Conservation (phyloP, 139 green algal genomes). For the Chlamydomonas incerta region DNA sequence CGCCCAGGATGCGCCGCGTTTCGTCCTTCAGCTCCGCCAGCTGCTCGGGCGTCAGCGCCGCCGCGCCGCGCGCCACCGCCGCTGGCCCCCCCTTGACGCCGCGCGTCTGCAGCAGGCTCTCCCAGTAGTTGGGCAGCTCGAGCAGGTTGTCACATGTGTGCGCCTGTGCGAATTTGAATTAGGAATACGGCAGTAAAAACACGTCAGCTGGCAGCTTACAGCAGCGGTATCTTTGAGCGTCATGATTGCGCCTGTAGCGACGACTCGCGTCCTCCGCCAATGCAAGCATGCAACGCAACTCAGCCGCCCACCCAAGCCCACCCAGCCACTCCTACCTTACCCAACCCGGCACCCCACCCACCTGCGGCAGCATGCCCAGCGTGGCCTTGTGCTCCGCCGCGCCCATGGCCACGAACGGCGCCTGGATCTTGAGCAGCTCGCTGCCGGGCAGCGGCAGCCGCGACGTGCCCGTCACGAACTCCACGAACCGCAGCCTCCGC, state of each 20-base stretch:
- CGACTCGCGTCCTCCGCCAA: too few species aligned
- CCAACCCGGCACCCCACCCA: neutral
- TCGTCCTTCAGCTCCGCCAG: constrained; percentile 24
- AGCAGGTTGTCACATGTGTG: constrained; percentile 76
- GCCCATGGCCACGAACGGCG: constrained; percentile 67
- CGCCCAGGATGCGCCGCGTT: constrained; percentile 40
- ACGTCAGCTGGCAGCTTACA: too few species aligned
- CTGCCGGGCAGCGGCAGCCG: constrained; percentile 61
- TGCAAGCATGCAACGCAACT: too few species aligned
- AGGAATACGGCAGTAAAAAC: too few species aligned
- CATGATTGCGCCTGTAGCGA: too few species aligned
- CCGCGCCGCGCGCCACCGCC: neutral
- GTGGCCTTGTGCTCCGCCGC: constrained; percentile 46
- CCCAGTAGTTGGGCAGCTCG: constrained; percentile 80
- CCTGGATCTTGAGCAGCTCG: constrained; percentile 63
- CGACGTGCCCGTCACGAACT: constrained; percentile 67
- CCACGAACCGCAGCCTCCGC: constrained; percentile 51
- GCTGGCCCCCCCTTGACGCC: constrained; percentile 16
- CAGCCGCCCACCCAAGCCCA: too few species aligned
- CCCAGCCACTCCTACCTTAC: too few species aligned
- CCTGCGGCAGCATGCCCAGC: constrained; percentile 74
- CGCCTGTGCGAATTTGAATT: constrained; percentile 35
- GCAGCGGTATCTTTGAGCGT: too few species aligned
- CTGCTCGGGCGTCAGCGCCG: constrained; percentile 10
- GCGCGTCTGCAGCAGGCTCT: constrained; percentile 53